These are phyloP conservation scores for Nannizziopsis arthrosporioides DNA, from an alignment of 2,329 filamentous ascomycete species.

Conservation along the genomic window DNA sequence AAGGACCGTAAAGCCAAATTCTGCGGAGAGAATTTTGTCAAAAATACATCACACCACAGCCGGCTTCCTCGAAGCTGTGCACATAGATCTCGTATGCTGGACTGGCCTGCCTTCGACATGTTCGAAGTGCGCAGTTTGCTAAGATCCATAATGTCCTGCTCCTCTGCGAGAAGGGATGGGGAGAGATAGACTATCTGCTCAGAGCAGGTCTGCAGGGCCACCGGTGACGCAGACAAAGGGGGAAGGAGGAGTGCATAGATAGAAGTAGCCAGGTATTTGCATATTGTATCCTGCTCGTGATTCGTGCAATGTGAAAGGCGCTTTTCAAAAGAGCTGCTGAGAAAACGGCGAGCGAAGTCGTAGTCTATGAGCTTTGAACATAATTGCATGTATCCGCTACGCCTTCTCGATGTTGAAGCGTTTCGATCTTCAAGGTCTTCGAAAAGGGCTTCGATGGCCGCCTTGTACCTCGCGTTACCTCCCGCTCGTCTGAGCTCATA, in stretches of 20 bases:
- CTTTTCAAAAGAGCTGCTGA: constrained; percentile 60
- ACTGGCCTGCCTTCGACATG: constrained; percentile 25
- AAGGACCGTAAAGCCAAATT: constrained; percentile 27
- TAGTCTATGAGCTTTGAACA: constrained; percentile 40
- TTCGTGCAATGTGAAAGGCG: constrained; percentile 53
- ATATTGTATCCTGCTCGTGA: constrained; percentile 44
- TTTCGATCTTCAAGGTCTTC: constrained; percentile 46
- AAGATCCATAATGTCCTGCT: constrained; percentile 22
- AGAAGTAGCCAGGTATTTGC: constrained; percentile 24
- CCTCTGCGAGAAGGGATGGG: constrained; percentile 20
- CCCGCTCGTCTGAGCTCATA: constrained; percentile 52
- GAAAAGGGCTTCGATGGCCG: constrained; percentile 45
- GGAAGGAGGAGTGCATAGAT: constrained; percentile 24
- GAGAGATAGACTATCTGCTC: constrained; percentile 23
- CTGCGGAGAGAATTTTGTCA: constrained; percentile 22
- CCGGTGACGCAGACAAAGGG: constrained; percentile 21
- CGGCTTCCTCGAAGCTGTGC: constrained; percentile 18
- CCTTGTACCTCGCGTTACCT: constrained; percentile 45
- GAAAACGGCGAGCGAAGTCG: constrained; percentile 43
- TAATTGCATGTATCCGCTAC: constrained; percentile 46
- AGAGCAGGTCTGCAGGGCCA: constrained; percentile 23
- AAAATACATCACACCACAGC: constrained; percentile 18
- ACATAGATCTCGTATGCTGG: constrained; percentile 21
- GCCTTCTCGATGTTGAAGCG: constrained; percentile 37
- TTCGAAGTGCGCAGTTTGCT: constrained; percentile 17